These are phyloP conservation scores for Paxillus involutus DNA, from an alignment of 768 basidiomycete genomes.

Conservation along the genomic window DNA sequence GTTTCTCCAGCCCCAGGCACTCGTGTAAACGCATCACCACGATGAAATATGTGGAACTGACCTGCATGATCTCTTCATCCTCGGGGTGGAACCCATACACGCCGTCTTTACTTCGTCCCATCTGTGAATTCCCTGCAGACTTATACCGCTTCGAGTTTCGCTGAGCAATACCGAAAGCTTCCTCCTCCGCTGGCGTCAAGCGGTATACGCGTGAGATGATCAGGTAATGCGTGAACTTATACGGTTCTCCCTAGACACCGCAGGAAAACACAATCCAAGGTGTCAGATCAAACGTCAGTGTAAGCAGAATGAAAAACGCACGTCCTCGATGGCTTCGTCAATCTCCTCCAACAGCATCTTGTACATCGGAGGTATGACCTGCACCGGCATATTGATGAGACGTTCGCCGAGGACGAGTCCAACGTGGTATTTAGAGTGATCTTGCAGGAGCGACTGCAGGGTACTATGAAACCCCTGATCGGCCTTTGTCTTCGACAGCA, in stretches of 20 bases:
- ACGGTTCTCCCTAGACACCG: constrained; percentile 52
- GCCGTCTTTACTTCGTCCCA: constrained; percentile 40
- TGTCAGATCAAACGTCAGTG: background rate
- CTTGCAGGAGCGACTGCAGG: constrained; percentile 43
- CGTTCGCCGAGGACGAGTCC: constrained; percentile 88
- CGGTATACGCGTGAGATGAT: constrained; percentile 80
- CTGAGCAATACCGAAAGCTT: constrained; percentile 42
- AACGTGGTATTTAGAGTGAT: constrained; percentile 47
- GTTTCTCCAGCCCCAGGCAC: background rate
- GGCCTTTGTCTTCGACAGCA: constrained; percentile 56
- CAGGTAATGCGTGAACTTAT: constrained; percentile 70
- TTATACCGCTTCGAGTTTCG: constrained; percentile 41
- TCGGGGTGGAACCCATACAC: constrained; percentile 84
- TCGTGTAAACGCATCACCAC: background rate
- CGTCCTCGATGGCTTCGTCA: constrained; percentile 66
- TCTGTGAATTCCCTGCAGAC: constrained; percentile 18
- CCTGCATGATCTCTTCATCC: constrained; percentile 72
- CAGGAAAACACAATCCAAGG: constrained; percentile 9
- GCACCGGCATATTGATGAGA: constrained; percentile 93
- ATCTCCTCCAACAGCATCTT: constrained; percentile 84
- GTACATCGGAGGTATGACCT: constrained; percentile 91
- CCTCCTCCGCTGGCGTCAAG: constrained; percentile 67
- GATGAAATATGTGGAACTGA: constrained; percentile 22
- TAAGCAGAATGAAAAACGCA: constrained; percentile 32
- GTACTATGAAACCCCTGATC: constrained; percentile 51